Percentiles rank a stretch among this genome's conserved stretches.
phyloP scores from a whole-genome alignment of 192 early-diverging fungal genomes.

The Entophlyctis luteolus region DNA sequence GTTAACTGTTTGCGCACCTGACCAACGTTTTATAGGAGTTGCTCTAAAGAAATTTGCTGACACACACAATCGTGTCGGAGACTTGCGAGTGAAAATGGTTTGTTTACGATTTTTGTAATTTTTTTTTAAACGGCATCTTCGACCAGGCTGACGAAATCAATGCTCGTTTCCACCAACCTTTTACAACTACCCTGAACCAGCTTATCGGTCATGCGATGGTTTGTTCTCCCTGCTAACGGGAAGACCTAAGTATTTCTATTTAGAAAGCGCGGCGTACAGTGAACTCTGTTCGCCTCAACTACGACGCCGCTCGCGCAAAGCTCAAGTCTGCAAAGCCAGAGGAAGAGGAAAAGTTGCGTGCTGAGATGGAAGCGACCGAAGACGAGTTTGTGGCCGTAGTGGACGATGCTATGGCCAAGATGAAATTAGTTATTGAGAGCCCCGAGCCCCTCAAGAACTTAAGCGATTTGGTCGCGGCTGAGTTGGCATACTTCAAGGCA shows the following conservation, averaged over 20 bases:
- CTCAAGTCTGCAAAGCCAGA: slow-evolving; percentile 73
- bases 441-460: slow-evolving; percentile 73
- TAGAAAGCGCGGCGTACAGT: slow-evolving; percentile 84
- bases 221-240: neutral
- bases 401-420: slow-evolving; percentile 90
- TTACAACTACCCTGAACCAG: slow-evolving; percentile 63
- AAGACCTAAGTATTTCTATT: neutral
- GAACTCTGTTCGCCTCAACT: slow-evolving; percentile 68
- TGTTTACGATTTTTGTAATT: neutral
- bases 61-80: slow-evolving; percentile 82
- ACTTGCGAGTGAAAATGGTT: slow-evolving; percentile 59
- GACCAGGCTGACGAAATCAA: slow-evolving; percentile 66
- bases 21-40: slow-evolving; percentile 40
- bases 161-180: slow-evolving; percentile 73
- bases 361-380: slow-evolving; percentile 85
- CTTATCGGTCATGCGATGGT: slow-evolving; percentile 74
- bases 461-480: slow-evolving; percentile 81
- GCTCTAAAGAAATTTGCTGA: slow-evolving; percentile 83
- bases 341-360: slow-evolving; percentile 66
- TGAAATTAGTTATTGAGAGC: slow-evolving; percentile 86
- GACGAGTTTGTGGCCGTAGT: slow-evolving; percentile 93
- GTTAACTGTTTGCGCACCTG: neutral
- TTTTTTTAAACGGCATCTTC: slow-evolving; percentile 4
- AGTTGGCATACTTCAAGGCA: slow-evolving; percentile 77
- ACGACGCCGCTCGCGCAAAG: slow-evolving; percentile 84